Evolutionary conservation across 1,139 yeast species (phyloP).

Genomic region (Lodderomyces metapsilosis): DNA sequence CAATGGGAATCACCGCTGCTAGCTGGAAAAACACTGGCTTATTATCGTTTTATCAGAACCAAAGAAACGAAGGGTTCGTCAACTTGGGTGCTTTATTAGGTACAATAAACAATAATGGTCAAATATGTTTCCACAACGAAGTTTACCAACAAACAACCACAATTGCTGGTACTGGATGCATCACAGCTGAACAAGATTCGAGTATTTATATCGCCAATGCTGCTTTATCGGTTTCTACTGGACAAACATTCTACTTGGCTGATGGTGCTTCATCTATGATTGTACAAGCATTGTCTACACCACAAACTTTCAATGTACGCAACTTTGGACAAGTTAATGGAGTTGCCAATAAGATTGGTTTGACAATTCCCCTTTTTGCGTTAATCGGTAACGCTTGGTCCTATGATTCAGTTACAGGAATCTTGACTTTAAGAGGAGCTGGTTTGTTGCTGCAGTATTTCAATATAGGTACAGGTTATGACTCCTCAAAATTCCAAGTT

Average conservation of each 20-base stretch:
- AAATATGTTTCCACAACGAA: slow-evolving; percentile 27
- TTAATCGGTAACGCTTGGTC: slow-evolving; percentile 3
- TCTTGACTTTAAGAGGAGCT: slow-evolving; percentile 18
- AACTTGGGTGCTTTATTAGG: slow-evolving; percentile 20
- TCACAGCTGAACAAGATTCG: slow-evolving; percentile 23
- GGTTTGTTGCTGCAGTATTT: slow-evolving; percentile 16
- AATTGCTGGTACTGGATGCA: slow-evolving; percentile 30
- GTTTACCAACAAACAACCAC: slow-evolving; percentile 24
- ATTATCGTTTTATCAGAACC: slow-evolving; percentile 21
- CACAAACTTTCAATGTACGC: slow-evolving; percentile 25
- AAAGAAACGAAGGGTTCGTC: slow-evolving; percentile 19
- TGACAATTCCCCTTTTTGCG: slow-evolving; percentile 15
- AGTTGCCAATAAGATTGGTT: slow-evolving; percentile 26
- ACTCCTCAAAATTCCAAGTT: slow-evolving; percentile 13
- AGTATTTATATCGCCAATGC: slow-evolving; percentile 21
- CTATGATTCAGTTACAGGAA: slow-evolving; percentile 21
- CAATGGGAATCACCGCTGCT: slow-evolving; percentile 20
- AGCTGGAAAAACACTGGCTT: slow-evolving; percentile 28
- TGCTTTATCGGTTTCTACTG: slow-evolving; percentile 15
- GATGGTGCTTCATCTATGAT: slow-evolving; percentile 19
- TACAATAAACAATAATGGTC: slow-evolving; percentile 27
- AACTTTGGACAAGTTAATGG: slow-evolving; percentile 30
- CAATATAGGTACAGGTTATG: slow-evolving; percentile 26
- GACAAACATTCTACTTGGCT: slow-evolving; percentile 25
- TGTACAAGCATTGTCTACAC: slow-evolving; percentile 18